Evolutionary conservation across 2,329 filamentous ascomycete genomes (phyloP).

Genomic region (Pestalotiopsis sp.): DNA sequence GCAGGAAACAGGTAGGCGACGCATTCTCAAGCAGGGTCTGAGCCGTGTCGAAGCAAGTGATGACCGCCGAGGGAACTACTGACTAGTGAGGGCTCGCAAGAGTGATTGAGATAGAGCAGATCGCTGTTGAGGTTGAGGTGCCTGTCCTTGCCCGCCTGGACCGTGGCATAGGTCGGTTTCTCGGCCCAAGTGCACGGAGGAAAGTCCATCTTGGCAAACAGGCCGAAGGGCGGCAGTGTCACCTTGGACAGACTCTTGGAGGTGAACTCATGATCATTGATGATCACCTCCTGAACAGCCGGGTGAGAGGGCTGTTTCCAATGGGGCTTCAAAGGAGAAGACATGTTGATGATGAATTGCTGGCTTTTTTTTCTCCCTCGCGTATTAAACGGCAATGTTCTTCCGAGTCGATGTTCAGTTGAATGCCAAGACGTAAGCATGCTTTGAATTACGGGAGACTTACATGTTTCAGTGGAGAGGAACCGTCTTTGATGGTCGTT

Average conservation of each 20-base stretch:
- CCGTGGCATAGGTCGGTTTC: conserved; percentile 64
- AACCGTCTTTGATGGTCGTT: not conserved
- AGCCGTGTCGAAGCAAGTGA: not conserved
- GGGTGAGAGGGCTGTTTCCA: conserved; percentile 66
- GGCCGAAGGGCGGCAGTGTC: conserved; percentile 60
- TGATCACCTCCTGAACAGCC: conserved; percentile 57
- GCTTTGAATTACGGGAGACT: not conserved
- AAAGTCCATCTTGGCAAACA: conserved; percentile 69
- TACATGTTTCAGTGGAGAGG: conserved; percentile 12
- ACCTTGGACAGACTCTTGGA: conserved; percentile 62
- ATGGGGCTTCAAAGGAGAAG: conserved; percentile 60
- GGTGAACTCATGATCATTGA: conserved; percentile 56
- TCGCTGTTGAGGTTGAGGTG: conserved; percentile 69
- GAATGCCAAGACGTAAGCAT: conserved; percentile 1
- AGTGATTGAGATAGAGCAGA: conserved; percentile 70
- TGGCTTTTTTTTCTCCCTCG: not conserved
- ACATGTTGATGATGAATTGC: conserved; percentile 26
- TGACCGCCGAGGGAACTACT: conserved; percentile 32
- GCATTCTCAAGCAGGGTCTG: not conserved
- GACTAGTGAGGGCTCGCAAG: conserved; percentile 67
- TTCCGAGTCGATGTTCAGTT: not conserved
- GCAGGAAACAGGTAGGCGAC: not conserved
- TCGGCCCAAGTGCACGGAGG: conserved; percentile 62
- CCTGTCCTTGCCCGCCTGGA: conserved; percentile 58
- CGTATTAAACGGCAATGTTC: not conserved